Evolutionary conservation across 441 rosid species (phyloP), one percentile per base, ranked within the genome.

Genomic region (Eutrema salsugineum): DNA sequence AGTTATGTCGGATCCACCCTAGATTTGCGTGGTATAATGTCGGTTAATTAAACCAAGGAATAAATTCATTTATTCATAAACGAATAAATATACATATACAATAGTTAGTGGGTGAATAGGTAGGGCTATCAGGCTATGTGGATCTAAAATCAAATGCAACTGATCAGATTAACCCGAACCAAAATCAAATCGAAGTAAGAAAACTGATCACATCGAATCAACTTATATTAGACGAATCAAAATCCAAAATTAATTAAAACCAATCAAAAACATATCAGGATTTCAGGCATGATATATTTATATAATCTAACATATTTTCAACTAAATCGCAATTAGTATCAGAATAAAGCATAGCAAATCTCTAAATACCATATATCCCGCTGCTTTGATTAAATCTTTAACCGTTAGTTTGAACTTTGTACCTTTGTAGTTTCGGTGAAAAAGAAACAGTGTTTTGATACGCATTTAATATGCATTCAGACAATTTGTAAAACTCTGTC

Each of bases 1-100:
- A 73, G 62, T 66, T 50, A 43, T 53, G 78, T 75, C 46, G 78
- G 78, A 75, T 75, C 72, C 36, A 44, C 44, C 60, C 68, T 68
- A 68, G 70, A 75, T 68, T 53, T 75, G 62, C 58, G 36, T 57
- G 54, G 38, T 73, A 39, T 59, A 59, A 50, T 66, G 68, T 61
- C 63, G 68, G 49, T 59, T 66, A 39, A 39, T 16, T 36, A 33
- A 72, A 64, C 27, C 53, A 56, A 32, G 0, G 15, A 48, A 44
- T 15, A 40, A 12, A 40, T 12, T 40, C 2, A 14, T 40, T 40
- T 12, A 11, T 40, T 40, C 15, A 4, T 40, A 40, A 40, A 15
- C 24, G 15, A 27, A 24, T 38, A 51, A 2, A 35, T 24, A 10
- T 22, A 33, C 5, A 14, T 17, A 39, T 58, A 11, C 4, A 69